Evolutionary conservation across 192 early-diverging fungal genomes (phyloP), one percentile per base, ranked within the genome.

Genomic region (Entomortierella lignicola): DNA sequence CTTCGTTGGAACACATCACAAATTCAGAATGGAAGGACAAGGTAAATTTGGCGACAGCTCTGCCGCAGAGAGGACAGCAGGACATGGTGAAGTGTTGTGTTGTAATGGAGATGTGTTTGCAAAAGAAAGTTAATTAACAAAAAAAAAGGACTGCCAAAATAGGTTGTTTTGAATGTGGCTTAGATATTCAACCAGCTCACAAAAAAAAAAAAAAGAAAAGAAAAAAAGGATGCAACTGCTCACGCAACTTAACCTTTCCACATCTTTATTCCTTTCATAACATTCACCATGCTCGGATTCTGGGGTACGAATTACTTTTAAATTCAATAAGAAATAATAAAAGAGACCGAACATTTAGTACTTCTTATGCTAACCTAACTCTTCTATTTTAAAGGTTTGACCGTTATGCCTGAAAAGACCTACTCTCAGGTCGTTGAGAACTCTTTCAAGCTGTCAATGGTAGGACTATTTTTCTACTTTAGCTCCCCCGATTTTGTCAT

Each of bases 401-500:
- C 84, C 70, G 84, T 92, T 70, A 71, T 84, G 32, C 88, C 90
- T 60, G 86, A 86, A 57, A 91, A 90, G 86, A 88, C 89, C 50
- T 93, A 92, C 71, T 82, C 82, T 60, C 91, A 92, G 77, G 82
- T 84, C 21, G 93, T 95, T 37, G 91, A 93, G 63, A 79, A 84
- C 62, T 79, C 89, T 10, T 94, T 95, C 87, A 85, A 87, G 52
- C 64, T 95, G 57, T 89, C 89, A 57, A 91, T 91, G 77, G 91
- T 92, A 87, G 43, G 12, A 1, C 34, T n/a, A n/a, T n/a, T n/a
- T n/a, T n/a, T n/a, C n/a, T n/a, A n/a, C n/a, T n/a, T n/a, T n/a
- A n/a, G n/a, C n/a, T n/a, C n/a, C n/a, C n/a, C n/a, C n/a, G n/a
- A n/a, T n/a, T n/a, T n/a, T n/a, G n/a, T n/a, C n/a, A n/a, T n/a